Base-by-base conservation (phyloP, 2,329 filamentous ascomycete genomes). In the Alternaria arborescens region DNA sequence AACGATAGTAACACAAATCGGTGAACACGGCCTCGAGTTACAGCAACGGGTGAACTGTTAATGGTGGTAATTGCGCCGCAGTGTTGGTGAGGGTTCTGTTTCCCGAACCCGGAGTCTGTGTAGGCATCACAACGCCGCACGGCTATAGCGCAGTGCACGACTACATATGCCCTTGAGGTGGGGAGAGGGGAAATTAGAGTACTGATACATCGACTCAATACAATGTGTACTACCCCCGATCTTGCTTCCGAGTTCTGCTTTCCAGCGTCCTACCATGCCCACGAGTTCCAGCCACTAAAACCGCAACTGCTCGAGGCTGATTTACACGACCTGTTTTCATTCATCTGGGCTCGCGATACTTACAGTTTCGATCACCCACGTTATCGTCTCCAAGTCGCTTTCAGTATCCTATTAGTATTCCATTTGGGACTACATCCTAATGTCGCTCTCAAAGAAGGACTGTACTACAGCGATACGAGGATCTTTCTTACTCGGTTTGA, bases 231-330 rank as follows among this genome's bases (percentile, higher is more conserved):
- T 40, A 8, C 34, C 10, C 22, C 34, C 16, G 8, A 40, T 20
- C n/a, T 40, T 40, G 38, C 47, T 26, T 41, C 47, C 20, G 41
- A 51, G 38, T 40, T 20, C 20, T 28, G 16, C 34, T 36, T 51
- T 41, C 47, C 22, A 51, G 47, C 11, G 18, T 11, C 20, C 18
- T 34, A 28, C 18, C 24, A 41, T 51, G 34, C 47, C 38, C 26
- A 42, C 50, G 38, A 52, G 24, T 52, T 52, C 26, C n/a, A 52
- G 50, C 50, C 36, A 52, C 38, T 52, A 22, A 52, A 52, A 22
- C 38, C 24, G 38, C 24, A 52, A 42, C 26, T 52, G 3, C 38
- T 42, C 28, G 38, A 52, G 28, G 38, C 24, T 52, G 11, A 40
- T 26, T 6, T 52, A 32, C 36, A 52, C 38, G 22, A 52, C 8